A percentile compares a stretch with the other conserved stretches of the same genome.
Evolutionary conservation across 2,329 filamentous ascomycete species (phyloP).

Genomic region (Cladophialophora chaetospira): DNA sequence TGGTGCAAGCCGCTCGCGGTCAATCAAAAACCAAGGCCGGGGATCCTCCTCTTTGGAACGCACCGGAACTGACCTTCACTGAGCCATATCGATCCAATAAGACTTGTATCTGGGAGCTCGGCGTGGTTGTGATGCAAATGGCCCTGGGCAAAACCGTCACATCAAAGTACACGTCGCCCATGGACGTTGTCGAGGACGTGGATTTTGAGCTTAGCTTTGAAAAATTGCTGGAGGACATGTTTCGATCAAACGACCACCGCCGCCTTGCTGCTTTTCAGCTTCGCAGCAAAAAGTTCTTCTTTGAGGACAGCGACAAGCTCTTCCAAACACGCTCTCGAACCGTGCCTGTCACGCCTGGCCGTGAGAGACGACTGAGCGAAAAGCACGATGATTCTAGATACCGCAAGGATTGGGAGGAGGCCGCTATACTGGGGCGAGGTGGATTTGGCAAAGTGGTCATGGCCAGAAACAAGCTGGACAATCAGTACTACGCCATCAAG

Average conservation of each 20-base stretch:
- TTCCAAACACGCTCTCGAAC: conserved; percentile 20
- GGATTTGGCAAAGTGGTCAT: conserved; percentile 97
- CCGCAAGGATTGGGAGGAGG: conserved; percentile 84
- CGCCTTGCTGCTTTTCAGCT: conserved; percentile 78
- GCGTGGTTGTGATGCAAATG: conserved; percentile 90
- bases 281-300: conserved; percentile 34
- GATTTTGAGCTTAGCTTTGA: conserved; percentile 73
- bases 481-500: conserved; percentile 92
- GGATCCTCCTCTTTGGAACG: conserved; percentile 79
- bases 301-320: conserved; percentile 26
- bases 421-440: conserved; percentile 84
- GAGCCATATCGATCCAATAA: conserved; percentile 63
- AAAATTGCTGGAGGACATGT: conserved; percentile 80
- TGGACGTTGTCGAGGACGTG: conserved; percentile 55
- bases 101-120: conserved; percentile 93
- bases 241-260: conserved; percentile 81
- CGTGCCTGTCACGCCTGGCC: conserved; percentile 16
- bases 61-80: conserved; percentile 72
- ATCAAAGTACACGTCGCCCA: conserved; percentile 75
- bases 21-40: conserved; percentile 62
- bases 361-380: conserved; percentile 23
- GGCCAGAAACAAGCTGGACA: conserved; percentile 89
- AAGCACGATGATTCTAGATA: conserved; percentile 67
- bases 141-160: conserved; percentile 79
- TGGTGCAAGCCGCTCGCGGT: conserved; percentile 54